Evolutionary conservation across 371 early-diverging fungal genomes (phyloP).

Genomic region (Apophysomyces ossiformis): DNA sequence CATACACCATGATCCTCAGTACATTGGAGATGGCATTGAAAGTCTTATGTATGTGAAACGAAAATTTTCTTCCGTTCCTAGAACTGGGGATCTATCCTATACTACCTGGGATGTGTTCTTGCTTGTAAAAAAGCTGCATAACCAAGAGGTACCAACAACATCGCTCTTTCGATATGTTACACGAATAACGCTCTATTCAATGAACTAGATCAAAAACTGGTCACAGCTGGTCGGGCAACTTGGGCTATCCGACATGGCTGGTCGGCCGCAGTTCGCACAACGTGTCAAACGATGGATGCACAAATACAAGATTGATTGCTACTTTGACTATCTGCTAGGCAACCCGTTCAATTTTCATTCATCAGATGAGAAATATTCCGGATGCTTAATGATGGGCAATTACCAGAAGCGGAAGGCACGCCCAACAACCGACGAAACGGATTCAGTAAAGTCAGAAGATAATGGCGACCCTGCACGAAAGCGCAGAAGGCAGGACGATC

Average conservation of each 20-base stretch:
- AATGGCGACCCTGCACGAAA: conserved; percentile 1
- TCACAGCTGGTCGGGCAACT: conserved; percentile 55
- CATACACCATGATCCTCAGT: conserved; percentile 40
- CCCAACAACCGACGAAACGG: conserved; percentile 19
- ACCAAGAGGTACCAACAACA: conserved; percentile 36
- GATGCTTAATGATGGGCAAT: conserved; percentile 51
- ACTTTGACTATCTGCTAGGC: conserved; percentile 54
- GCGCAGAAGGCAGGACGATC: conserved; percentile 1
- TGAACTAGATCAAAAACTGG: conserved; percentile 53
- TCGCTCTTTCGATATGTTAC: conserved; percentile 2
- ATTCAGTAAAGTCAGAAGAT: conserved; percentile 18
- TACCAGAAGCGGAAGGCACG: conserved; percentile 39
- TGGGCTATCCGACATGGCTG: conserved; percentile 46
- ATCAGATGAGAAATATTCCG: conserved; percentile 37
- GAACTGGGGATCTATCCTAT: conserved; percentile 49
- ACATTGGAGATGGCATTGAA: conserved; percentile 44
- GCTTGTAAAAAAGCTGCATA: conserved; percentile 48
- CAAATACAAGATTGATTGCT: conserved; percentile 52
- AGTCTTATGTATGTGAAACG: conserved; percentile 46
- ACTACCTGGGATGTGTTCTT: conserved; percentile 54
- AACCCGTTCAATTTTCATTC: conserved; percentile 44
- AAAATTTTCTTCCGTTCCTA: conserved; percentile 49
- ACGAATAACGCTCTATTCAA: not conserved
- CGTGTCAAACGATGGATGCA: conserved; percentile 58
- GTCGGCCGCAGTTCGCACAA: conserved; percentile 56